Base-by-base conservation (phyloP, 441 rosid species). In the Populus hybrid region DNA sequence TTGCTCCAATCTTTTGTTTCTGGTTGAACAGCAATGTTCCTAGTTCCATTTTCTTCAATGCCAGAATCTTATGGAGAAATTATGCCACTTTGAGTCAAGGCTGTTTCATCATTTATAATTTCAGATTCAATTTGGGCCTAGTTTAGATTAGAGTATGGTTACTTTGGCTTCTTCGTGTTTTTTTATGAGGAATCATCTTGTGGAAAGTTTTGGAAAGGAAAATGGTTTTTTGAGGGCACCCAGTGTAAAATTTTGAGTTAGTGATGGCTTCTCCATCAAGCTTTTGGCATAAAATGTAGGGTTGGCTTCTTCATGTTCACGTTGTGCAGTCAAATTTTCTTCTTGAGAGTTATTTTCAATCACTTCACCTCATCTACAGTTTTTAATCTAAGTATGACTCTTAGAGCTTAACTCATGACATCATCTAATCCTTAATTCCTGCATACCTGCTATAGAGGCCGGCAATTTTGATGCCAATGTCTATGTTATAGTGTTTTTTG, bases 61-160 rank as follows among this genome's bases (percentile, higher is more conserved):
- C 67, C 42, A 23, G 38, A 69, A 69, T 69, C 26, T 50, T n/a
- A 69, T 38, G 57, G 34, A 70, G 21, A 70, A 42, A 42, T 70
- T 30, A 46, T 46, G 57, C 6, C 18, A 46, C 57, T 40, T 40
- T 46, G 57, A 46, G 16, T 46, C 19, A 14, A 46, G 57, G 57
- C 18, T 46, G 12, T 46, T 46, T 46, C 57, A 46, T 46, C 57
- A 46, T 46, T 46, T 46, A 46, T 46, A 46, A 46, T 12, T 46
- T 46, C 57, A 12, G 53, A 46, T 46, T 46, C 57, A 46, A 14
- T 46, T 24, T 4, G 57, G 57, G 57, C 57, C 57, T 46, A 46
- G 57, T 11, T 46, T 12, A 46, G 57, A 46, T 46, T 46, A 14
- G 57, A 46, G 57, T 14, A 14, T 68, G 10, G n/a, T 68, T 38